Conservation (phyloP, 805 yeast genomes). For the Nakazawaea sp. region DNA sequence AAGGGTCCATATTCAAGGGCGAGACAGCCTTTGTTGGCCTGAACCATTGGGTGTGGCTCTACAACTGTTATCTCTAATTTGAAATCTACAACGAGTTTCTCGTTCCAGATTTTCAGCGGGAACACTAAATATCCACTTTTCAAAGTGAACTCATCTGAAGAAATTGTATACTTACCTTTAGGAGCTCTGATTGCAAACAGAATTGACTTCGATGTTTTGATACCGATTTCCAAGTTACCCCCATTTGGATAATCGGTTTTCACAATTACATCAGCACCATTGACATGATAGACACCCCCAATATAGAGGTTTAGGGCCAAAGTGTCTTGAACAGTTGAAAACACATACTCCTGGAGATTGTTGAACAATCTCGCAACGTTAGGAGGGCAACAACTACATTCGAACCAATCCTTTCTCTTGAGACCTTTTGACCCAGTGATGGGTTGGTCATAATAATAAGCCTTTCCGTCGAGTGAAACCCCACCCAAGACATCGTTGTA, state of each 20-base stretch:
- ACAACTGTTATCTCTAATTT: slow-evolving; percentile 13
- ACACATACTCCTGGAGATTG: slow-evolving; percentile 16
- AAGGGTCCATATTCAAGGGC: slow-evolving; percentile 19
- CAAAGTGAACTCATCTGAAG: neutral
- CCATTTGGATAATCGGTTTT: neutral
- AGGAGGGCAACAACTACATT: slow-evolving; percentile 20
- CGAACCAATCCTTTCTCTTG: slow-evolving; percentile 18
- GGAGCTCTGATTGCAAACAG: neutral
- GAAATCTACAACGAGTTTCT: slow-evolving; percentile 10
- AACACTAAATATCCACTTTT: neutral
- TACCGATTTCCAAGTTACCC: neutral
- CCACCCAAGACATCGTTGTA: slow-evolving; percentile 20
- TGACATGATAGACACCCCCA: slow-evolving; percentile 9
- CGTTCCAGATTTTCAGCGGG: slow-evolving; percentile 1
- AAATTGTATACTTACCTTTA: neutral
- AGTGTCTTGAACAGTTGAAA: slow-evolving; percentile 7
- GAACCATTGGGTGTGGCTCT: slow-evolving; percentile 14
- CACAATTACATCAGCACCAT: neutral
- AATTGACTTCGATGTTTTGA: neutral
- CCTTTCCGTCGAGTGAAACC: slow-evolving; percentile 17
- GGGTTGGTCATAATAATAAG: slow-evolving; percentile 19
- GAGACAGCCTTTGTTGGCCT: slow-evolving; percentile 15
- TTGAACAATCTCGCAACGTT: slow-evolving; percentile 19
- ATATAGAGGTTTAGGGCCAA: slow-evolving; percentile 15
- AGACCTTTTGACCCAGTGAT: slow-evolving; percentile 12